Percentiles rank a stretch among this genome's conserved stretches.
Conservation (phyloP, 2,329 filamentous ascomycete species). For the Chaetomiaceae sp. region DNA sequence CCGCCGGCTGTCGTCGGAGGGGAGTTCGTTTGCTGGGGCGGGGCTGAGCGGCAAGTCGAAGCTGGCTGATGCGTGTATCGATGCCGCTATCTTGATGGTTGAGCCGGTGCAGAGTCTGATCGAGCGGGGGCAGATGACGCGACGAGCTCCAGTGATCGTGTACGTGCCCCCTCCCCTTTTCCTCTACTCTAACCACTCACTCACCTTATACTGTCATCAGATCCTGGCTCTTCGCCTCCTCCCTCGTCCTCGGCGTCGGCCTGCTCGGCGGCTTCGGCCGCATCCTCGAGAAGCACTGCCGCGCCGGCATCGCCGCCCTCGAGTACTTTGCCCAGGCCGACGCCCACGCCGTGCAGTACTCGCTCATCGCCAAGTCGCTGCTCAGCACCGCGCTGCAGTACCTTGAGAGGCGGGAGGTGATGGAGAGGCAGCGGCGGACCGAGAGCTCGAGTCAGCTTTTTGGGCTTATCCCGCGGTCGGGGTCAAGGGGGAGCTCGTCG, state of each 20-base stretch:
- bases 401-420: constrained; percentile 44
- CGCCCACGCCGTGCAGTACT: constrained; percentile 49
- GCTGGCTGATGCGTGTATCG: constrained; percentile 52
- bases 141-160: constrained; percentile 47
- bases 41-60: constrained; percentile 43
- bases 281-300: constrained; percentile 47
- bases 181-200: not conserved
- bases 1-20: constrained; percentile 40
- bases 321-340: constrained; percentile 48
- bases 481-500: no score
- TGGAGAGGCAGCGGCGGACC: constrained; percentile 43
- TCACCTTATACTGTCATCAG: constrained; percentile 29
- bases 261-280: constrained; percentile 50
- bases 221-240: constrained; percentile 52
- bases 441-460: constrained; percentile 51
- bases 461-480: constrained; percentile 44
- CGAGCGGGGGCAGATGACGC: constrained; percentile 38
- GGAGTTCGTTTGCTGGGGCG: constrained; percentile 16
- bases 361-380: constrained; percentile 49
- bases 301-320: constrained; percentile 44
- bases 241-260: constrained; percentile 48
- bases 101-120: constrained; percentile 45
- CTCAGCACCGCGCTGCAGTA: constrained; percentile 43
- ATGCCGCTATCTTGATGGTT: constrained; percentile 51
- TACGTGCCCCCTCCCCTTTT: constrained; percentile 31